Conservation (phyloP, 257 asterid species). For the Solanum bulbocastanum region DNA sequence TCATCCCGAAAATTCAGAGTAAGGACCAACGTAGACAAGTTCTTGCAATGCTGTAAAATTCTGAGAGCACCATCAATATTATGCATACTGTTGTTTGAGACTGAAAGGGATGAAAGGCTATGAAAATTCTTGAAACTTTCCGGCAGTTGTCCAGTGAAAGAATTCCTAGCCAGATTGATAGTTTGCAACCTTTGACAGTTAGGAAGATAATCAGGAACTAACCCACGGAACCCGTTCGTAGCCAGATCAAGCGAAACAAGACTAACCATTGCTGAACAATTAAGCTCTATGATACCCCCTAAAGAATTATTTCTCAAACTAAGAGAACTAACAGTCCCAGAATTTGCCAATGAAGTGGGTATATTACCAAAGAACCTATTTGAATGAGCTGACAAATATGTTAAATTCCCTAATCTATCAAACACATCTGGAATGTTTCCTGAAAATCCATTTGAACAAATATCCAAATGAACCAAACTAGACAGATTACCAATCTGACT, state of each 20-base stretch:
- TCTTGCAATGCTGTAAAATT: slow-evolving; percentile 51
- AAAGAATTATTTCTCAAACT: slow-evolving; percentile 67
- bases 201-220: slow-evolving; percentile 52
- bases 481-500: slow-evolving; percentile 51
- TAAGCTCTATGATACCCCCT: slow-evolving; percentile 38
- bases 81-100: slow-evolving; percentile 50
- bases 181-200: slow-evolving; percentile 34
- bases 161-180: slow-evolving; percentile 46
- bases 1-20: slow-evolving; percentile 49
- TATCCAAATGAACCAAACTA: slow-evolving; percentile 42
- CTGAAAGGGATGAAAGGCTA: slow-evolving; percentile 48
- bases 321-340: slow-evolving; percentile 30
- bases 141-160: slow-evolving; percentile 55
- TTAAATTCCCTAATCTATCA: slow-evolving; percentile 26
- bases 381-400: slow-evolving; percentile 58
- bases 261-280: slow-evolving; percentile 62
- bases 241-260: slow-evolving; percentile 68
- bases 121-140: slow-evolving; percentile 55
- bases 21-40: slow-evolving; percentile 55
- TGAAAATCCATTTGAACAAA: slow-evolving; percentile 42
- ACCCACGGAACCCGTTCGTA: slow-evolving; percentile 45
- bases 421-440: slow-evolving; percentile 60
- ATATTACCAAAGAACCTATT: slow-evolving; percentile 43
- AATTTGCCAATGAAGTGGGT: slow-evolving; percentile 57
- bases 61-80: slow-evolving; percentile 46